Conservation (phyloP, 768 basidiomycete genomes). For the Dacryopinax primogenitus region DNA sequence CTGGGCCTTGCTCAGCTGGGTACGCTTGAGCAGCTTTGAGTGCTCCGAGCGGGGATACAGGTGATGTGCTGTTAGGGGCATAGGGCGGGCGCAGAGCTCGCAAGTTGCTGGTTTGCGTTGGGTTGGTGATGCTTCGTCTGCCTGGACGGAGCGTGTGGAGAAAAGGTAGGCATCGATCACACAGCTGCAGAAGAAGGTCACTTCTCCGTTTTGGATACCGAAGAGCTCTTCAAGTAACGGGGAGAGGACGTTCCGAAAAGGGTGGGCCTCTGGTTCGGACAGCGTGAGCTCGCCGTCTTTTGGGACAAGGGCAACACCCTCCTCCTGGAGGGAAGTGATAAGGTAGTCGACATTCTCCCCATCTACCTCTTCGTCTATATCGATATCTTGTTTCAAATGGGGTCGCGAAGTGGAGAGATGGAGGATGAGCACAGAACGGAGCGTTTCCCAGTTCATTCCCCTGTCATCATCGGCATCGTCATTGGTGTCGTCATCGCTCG, state of each 20-base stretch:
- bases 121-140: too few relatives aligned
- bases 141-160: neutral
- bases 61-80: constrained; percentile 49
- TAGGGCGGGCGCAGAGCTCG: constrained; percentile 46
- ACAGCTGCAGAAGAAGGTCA: neutral
- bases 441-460: too few relatives aligned
- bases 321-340: neutral
- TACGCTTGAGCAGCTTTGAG: constrained; percentile 42
- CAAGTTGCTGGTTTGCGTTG: constrained; percentile 33
- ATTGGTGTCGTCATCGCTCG: too few relatives aligned
- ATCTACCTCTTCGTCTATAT: neutral
- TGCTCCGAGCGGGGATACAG: constrained; percentile 45
- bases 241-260: neutral
- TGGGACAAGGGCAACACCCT: neutral
- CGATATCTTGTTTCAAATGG: too few relatives aligned
- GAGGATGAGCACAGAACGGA: too few relatives aligned
- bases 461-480: too few relatives aligned
- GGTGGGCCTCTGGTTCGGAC: neutral
- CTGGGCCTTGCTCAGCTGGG: constrained; percentile 39
- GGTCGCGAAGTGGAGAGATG: too few relatives aligned
- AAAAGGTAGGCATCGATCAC: neutral
- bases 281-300: neutral
- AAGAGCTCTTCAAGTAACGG: neutral
- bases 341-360: neutral
- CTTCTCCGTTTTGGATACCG: neutral